Evolutionary conservation across 176 grass and related monocot species (phyloP).

Genomic region (Oryza rufipogon): DNA sequence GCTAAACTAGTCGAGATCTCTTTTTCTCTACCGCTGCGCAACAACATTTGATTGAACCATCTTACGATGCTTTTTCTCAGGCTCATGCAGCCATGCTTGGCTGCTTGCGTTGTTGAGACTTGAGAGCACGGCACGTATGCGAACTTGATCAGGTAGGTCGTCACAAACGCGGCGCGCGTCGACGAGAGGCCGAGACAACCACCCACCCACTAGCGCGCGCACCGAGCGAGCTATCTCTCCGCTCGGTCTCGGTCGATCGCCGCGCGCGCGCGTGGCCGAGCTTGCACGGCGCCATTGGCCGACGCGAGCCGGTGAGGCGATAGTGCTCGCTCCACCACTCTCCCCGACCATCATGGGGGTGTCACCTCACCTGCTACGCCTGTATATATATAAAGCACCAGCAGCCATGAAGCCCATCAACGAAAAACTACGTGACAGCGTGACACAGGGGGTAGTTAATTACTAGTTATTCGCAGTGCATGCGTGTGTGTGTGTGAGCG

Average conservation of each 20-base stretch:
- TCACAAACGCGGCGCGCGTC: background rate
- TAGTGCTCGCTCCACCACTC: conserved; percentile 45
- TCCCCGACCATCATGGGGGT: conserved; percentile 27
- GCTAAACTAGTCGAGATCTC: background rate
- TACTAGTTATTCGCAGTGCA: background rate
- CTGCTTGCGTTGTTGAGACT: background rate
- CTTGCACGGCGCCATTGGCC: conserved; percentile 8
- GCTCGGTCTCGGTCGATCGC: background rate
- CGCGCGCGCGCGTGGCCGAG: conserved; percentile 6
- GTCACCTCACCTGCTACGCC: background rate
- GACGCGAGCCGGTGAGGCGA: conserved; percentile 12
- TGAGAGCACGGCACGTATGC: conserved; percentile 3
- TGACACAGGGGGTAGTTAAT: background rate
- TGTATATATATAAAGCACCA: conserved; percentile 34
- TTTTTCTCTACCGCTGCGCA: no score
- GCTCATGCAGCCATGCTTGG: no score
- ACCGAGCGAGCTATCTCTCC: background rate
- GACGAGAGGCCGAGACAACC: background rate
- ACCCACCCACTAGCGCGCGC: conserved; percentile 44
- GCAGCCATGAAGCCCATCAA: conserved; percentile 2
- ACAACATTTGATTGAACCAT: no score
- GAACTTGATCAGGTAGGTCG: background rate
- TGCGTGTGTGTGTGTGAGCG: background rate
- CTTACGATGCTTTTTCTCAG: no score
- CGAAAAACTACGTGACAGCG: background rate